These are phyloP conservation scores for Stachybotrys elegans DNA, from an alignment of 2,329 filamentous ascomycete genomes.

Conservation along the genomic window DNA sequence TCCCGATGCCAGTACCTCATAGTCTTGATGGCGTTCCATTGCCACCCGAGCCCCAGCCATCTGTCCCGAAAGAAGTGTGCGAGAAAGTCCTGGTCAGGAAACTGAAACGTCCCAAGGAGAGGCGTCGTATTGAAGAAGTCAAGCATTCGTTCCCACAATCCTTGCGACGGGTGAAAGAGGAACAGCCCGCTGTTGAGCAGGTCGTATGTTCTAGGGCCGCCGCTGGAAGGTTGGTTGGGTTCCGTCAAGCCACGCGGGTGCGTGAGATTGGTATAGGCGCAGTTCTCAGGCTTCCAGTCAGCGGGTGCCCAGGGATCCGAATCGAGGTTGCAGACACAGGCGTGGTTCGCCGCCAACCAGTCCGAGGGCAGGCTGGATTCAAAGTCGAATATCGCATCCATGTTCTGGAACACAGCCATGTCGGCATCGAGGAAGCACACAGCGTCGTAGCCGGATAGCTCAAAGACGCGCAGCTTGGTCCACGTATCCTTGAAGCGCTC, in stretches of 20 bases:
- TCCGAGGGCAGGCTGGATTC: constrained; percentile 11
- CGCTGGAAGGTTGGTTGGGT: constrained; percentile 7
- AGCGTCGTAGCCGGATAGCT: constrained; percentile 13
- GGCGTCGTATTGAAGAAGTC: constrained; percentile 10
- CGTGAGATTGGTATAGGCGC: constrained; percentile 13
- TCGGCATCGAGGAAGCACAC: constrained; percentile 16
- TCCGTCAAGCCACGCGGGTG: constrained; percentile 10
- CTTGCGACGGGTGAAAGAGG: constrained; percentile 12
- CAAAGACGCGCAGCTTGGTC: constrained; percentile 15
- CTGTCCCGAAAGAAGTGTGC: constrained; percentile 12
- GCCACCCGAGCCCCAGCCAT: constrained; percentile 16
- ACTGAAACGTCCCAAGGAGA: constrained; percentile 10
- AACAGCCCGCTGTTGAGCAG: constrained; percentile 17
- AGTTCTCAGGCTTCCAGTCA: constrained; percentile 14
- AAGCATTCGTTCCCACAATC: constrained; percentile 12
- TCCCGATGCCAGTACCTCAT: constrained; percentile 16
- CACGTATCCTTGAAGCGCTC: constrained; percentile 15
- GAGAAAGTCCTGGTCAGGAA: constrained; percentile 14
- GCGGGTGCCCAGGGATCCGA: constrained; percentile 14
- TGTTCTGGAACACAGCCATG: constrained; percentile 14
- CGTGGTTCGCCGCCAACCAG: constrained; percentile 16
- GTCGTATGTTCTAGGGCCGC: constrained; percentile 5
- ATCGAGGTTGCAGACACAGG: constrained; percentile 17
- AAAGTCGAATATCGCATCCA: constrained; percentile 11
- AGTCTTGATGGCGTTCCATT: constrained; percentile 16